A percentile compares a stretch with the other conserved stretches of the same genome.
Conservation (phyloP, 1,139 yeast genomes). For the Meyerozyma smithsonii region DNA sequence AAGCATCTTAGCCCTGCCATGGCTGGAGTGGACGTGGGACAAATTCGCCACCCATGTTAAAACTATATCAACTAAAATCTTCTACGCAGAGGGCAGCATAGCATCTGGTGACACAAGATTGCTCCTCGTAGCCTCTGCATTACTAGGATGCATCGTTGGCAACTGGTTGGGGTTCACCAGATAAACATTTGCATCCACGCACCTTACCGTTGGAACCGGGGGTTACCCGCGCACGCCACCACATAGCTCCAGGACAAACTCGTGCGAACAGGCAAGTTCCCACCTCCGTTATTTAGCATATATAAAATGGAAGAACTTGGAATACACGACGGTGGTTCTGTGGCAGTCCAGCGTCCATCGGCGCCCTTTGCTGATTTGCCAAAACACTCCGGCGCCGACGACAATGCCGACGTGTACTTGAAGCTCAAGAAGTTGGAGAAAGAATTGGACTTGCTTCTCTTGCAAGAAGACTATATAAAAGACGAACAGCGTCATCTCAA, state of each 20-base stretch:
- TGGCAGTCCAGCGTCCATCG: conserved; percentile 6
- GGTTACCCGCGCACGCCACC: conserved; percentile 10
- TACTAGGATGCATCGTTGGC: not conserved
- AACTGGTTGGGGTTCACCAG: not conserved
- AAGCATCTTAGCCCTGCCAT: not conserved
- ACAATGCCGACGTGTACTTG: conserved; percentile 65
- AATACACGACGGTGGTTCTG: conserved; percentile 13
- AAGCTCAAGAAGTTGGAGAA: conserved; percentile 83
- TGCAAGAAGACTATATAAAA: conserved; percentile 95
- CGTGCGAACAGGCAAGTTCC: not conserved
- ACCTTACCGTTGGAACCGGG: not conserved
- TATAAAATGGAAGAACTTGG: conserved; percentile 26
- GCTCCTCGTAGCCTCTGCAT: not conserved
- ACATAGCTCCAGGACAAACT: conserved; percentile 4
- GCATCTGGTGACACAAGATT: not conserved
- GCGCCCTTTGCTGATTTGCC: conserved; percentile 13
- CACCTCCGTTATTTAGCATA: not conserved
- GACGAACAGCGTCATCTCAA: conserved; percentile 97
- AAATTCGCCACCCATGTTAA: not conserved
- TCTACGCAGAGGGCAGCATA: not conserved
- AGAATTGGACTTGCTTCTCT: conserved; percentile 72
- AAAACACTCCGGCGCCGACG: conserved; percentile 19
- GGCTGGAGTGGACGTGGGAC: not conserved
- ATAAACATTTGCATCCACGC: not conserved
- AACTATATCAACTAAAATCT: not conserved